These are phyloP conservation scores for Coprinopsis cinerea DNA, from an alignment of 768 basidiomycete genomes.

Conservation along the genomic window DNA sequence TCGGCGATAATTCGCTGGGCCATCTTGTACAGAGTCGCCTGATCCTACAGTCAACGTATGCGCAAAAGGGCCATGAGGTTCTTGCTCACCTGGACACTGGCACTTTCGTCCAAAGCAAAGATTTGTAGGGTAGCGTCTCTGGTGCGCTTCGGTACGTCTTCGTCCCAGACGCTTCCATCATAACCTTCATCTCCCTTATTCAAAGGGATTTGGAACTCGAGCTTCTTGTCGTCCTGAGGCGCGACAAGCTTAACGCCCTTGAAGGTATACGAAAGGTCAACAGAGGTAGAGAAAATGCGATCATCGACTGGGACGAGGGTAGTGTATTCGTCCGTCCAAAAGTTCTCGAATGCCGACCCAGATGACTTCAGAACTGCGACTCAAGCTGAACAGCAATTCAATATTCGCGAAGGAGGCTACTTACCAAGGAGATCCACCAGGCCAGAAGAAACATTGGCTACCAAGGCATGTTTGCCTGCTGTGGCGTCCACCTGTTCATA, in stretches of 20 bases:
- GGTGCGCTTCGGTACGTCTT: conserved; percentile 44
- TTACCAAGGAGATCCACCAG: conserved; percentile 76
- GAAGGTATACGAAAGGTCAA: conserved; percentile 74
- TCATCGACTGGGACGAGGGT: conserved; percentile 80
- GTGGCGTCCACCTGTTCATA: conserved; percentile 71
- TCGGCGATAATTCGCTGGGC: conserved; percentile 56
- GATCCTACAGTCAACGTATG: not conserved
- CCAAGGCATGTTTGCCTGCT: conserved; percentile 53
- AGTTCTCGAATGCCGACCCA: conserved; percentile 79
- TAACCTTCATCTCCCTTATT: conserved; percentile 27
- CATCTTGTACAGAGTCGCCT: conserved; percentile 94
- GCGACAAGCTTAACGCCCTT: conserved; percentile 36
- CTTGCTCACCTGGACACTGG: conserved; percentile 75
- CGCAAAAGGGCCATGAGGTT: not conserved
- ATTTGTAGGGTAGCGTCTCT: conserved; percentile 65
- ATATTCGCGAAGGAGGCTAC: conserved; percentile 15
- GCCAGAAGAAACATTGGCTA: conserved; percentile 61
- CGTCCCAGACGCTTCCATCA: conserved; percentile 54
- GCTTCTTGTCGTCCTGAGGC: conserved; percentile 46
- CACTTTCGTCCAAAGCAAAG: conserved; percentile 86
- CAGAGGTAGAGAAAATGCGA: conserved; percentile 83
- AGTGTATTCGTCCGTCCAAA: conserved; percentile 84
- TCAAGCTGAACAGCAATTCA: not conserved
- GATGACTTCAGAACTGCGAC: conserved; percentile 79
- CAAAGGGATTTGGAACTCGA: conserved; percentile 41